Conservation (phyloP, 495 filamentous ascomycete genomes). For the Umbilicaria muhlenbergii region DNA sequence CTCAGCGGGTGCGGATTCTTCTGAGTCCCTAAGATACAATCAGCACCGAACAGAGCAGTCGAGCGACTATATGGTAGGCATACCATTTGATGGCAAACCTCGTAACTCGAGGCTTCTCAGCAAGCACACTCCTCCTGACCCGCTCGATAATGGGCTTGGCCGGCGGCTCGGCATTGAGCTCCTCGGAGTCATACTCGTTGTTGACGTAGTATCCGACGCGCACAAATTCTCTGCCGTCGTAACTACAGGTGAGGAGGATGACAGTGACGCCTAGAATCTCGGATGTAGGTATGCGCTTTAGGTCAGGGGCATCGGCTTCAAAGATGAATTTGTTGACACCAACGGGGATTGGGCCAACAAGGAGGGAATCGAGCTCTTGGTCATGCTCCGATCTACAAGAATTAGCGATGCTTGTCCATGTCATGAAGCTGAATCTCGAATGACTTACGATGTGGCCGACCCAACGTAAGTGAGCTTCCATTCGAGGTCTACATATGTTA, state of each 20-base stretch:
- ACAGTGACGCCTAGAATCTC: slow-evolving; percentile 96
- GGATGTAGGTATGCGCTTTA: slow-evolving; percentile 74
- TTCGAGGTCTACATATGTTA: slow-evolving; percentile 62
- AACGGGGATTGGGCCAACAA: slow-evolving; percentile 90
- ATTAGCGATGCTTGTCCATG: slow-evolving; percentile 10
- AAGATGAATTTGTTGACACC: slow-evolving; percentile 98
- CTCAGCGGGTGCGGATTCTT: slow-evolving; percentile 87
- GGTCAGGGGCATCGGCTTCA: slow-evolving; percentile 82
- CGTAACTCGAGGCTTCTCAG: slow-evolving; percentile 93
- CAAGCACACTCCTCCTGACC: slow-evolving; percentile 78
- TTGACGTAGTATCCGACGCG: slow-evolving; percentile 98
- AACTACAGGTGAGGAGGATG: slow-evolving; percentile 89
- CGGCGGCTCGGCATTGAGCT: slow-evolving; percentile 74
- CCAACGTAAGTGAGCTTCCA: slow-evolving; percentile 99
- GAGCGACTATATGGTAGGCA: slow-evolving; percentile 6
- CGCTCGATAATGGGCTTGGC: slow-evolving; percentile 83
- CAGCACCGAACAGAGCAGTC: not conserved
- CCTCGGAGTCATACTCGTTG: slow-evolving; percentile 92
- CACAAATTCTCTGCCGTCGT: slow-evolving; percentile 92
- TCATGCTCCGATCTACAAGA: slow-evolving; percentile 71
- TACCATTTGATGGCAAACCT: slow-evolving; percentile 99
- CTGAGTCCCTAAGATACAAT: slow-evolving; percentile 57
- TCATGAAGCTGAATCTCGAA: not conserved
- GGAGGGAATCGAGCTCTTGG: slow-evolving; percentile 90
- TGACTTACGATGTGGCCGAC: slow-evolving; percentile 80